These are phyloP conservation scores for Diutina pseudorugosa DNA, from an alignment of 1,139 yeast species.

Conservation along the genomic window DNA sequence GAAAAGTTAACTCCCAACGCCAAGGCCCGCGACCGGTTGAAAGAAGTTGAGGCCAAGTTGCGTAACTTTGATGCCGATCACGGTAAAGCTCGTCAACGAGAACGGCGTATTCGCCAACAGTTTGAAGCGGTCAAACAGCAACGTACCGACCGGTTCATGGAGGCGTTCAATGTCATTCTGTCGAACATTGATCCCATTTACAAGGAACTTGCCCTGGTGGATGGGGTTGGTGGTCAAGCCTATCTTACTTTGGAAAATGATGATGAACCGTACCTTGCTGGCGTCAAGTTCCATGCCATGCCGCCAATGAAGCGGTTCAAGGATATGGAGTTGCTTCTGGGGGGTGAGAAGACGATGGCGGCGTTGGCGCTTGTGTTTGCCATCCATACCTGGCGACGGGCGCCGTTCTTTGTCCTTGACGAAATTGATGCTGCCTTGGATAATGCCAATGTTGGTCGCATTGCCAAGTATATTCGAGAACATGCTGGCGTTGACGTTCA, in stretches of 20 bases:
- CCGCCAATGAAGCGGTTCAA: slow-evolving; percentile 92
- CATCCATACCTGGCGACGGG: slow-evolving; percentile 80
- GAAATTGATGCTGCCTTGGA: slow-evolving; percentile 98
- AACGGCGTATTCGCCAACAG: slow-evolving; percentile 39
- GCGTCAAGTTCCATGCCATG: slow-evolving; percentile 86
- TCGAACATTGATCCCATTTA: slow-evolving; percentile 66
- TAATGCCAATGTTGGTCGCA: slow-evolving; percentile 71
- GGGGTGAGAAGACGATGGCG: slow-evolving; percentile 96
- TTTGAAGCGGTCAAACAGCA: slow-evolving; percentile 50
- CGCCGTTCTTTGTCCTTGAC: slow-evolving; percentile 92
- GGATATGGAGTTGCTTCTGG: slow-evolving; percentile 87
- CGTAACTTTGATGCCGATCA: slow-evolving; percentile 57
- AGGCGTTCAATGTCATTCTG: slow-evolving; percentile 69
- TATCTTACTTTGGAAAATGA: slow-evolving; percentile 78
- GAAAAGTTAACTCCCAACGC: slow-evolving; percentile 65
- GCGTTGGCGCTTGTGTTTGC: slow-evolving; percentile 89
- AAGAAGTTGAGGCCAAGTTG: slow-evolving; percentile 53
- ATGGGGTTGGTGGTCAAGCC: slow-evolving; percentile 88
- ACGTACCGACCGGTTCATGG: slow-evolving; percentile 51
- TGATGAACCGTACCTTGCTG: slow-evolving; percentile 78
- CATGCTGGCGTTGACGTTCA: slow-evolving; percentile 77
- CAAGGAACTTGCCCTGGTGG: slow-evolving; percentile 71
- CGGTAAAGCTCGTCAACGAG: slow-evolving; percentile 47
- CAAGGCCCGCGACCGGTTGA: slow-evolving; percentile 67
- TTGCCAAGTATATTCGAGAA: slow-evolving; percentile 71